Evolutionary conservation across 148 eudicot species (phyloP).

Genomic region (Suaeda aralocaspica): DNA sequence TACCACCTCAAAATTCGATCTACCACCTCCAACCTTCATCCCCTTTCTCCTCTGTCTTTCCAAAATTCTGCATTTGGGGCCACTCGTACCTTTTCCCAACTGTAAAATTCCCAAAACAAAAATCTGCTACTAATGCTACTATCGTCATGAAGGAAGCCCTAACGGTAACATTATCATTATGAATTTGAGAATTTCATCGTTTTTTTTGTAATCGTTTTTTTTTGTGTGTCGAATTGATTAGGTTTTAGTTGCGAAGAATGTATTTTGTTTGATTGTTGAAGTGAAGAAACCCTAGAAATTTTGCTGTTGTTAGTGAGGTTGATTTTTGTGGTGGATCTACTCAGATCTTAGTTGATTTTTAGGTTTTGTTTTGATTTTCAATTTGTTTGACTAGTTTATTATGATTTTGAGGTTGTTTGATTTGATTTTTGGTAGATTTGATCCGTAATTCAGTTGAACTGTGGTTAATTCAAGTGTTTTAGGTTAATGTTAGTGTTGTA

Average conservation of each 20-base stretch:
- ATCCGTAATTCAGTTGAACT: not conserved
- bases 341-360: conserved; percentile 19
- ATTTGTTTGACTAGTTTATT: not conserved
- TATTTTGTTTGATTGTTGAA: not conserved
- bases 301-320: not conserved
- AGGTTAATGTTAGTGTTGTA: not conserved
- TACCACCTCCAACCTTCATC: too few relatives aligned
- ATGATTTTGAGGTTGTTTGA: not conserved
- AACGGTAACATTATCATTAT: too few relatives aligned
- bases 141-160: conserved; percentile 88
- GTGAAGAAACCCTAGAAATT: conserved; percentile 13
- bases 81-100: too few relatives aligned
- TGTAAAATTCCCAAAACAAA: too few relatives aligned
- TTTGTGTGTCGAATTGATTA: not conserved
- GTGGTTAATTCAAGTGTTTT: not conserved
- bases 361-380: not conserved
- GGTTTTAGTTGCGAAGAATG: not conserved
- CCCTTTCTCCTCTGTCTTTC: too few relatives aligned
- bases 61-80: too few relatives aligned
- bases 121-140: conserved; percentile 97
- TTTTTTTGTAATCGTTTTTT: conserved; percentile 1
- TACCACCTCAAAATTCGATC: too few relatives aligned
- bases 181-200: too few relatives aligned
- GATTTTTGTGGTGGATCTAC: conserved; percentile 37
- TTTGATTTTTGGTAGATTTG: not conserved